Conservation (phyloP, 1,139 yeast genomes). For the Sugiyamaella grinbergsii region DNA sequence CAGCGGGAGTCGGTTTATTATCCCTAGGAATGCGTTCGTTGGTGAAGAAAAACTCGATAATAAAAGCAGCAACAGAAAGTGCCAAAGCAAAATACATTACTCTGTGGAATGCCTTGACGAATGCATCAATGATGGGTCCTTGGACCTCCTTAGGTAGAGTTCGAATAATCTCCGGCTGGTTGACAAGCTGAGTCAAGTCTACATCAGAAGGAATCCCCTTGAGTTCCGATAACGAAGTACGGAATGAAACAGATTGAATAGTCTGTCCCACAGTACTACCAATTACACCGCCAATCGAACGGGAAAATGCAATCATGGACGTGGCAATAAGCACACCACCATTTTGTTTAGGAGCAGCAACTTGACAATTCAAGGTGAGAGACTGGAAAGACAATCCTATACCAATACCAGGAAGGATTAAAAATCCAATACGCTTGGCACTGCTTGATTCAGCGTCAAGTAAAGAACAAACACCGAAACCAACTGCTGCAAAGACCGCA, state of each 20-base stretch:
- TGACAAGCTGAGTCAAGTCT: constrained; percentile 25
- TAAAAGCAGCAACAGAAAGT: constrained; percentile 25
- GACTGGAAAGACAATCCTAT: constrained; percentile 59
- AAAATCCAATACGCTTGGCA: constrained; percentile 49
- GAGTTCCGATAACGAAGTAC: constrained; percentile 14
- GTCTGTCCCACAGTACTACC: constrained; percentile 54
- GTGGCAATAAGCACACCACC: constrained; percentile 58
- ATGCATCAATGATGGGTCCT: constrained; percentile 27
- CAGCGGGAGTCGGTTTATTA: constrained; percentile 4
- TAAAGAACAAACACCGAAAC: constrained; percentile 54
- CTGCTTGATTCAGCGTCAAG: constrained; percentile 37
- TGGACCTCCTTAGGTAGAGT: constrained; percentile 25
- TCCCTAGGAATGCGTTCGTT: constrained; percentile 30
- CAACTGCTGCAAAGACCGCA: constrained; percentile 50
- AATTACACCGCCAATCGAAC: constrained; percentile 54
- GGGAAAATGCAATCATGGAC: constrained; percentile 50
- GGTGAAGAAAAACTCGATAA: constrained; percentile 29
- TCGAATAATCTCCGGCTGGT: constrained; percentile 30
- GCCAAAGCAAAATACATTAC: constrained; percentile 34
- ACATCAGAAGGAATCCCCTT: constrained; percentile 22
- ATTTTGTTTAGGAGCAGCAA: constrained; percentile 54
- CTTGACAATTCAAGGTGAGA: constrained; percentile 54
- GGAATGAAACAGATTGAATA: constrained; percentile 46
- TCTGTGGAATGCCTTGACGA: constrained; percentile 32
- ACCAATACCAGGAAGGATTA: constrained; percentile 57